Evolutionary conservation across 2,329 filamentous ascomycete species (phyloP).

Genomic region (Fusarium staphyleae): DNA sequence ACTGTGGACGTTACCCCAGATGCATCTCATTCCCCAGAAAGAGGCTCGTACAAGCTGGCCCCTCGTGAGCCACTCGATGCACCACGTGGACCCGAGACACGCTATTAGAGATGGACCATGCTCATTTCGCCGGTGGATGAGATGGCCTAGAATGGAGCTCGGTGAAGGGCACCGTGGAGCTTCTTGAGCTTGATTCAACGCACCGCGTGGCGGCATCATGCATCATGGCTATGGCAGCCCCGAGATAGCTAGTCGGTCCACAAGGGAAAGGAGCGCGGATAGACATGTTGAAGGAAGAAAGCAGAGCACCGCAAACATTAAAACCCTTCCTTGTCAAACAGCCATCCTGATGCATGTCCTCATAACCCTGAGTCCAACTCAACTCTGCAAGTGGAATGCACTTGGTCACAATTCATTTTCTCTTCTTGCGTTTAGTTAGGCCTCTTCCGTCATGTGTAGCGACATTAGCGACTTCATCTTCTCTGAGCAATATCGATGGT

Average conservation of each 20-base stretch:
- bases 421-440: background rate
- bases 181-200: conserved; percentile 10
- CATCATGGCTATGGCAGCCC: no score
- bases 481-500: no score
- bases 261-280: conserved; percentile 10
- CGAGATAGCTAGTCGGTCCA: conserved; percentile 26
- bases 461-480: background rate
- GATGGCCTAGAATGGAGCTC: conserved; percentile 25
- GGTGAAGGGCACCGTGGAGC: conserved; percentile 23
- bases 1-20: conserved; percentile 36
- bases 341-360: conserved; percentile 1
- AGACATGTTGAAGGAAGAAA: conserved; percentile 16
- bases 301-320: conserved; percentile 2
- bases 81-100: conserved; percentile 35
- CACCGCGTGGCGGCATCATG: conserved; percentile 6
- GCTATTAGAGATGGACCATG: conserved; percentile 24
- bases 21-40: conserved; percentile 25
- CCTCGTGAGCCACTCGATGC: conserved; percentile 37
- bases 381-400: background rate
- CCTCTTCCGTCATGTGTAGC: background rate
- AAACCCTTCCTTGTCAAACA: background rate
- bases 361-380: background rate
- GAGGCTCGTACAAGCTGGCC: conserved; percentile 20
- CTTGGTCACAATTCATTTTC: background rate
- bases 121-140: conserved; percentile 18